Evolutionary conservation across 331 rosid genomes (phyloP).

Genomic region (Rhamnella rubrinervis): DNA sequence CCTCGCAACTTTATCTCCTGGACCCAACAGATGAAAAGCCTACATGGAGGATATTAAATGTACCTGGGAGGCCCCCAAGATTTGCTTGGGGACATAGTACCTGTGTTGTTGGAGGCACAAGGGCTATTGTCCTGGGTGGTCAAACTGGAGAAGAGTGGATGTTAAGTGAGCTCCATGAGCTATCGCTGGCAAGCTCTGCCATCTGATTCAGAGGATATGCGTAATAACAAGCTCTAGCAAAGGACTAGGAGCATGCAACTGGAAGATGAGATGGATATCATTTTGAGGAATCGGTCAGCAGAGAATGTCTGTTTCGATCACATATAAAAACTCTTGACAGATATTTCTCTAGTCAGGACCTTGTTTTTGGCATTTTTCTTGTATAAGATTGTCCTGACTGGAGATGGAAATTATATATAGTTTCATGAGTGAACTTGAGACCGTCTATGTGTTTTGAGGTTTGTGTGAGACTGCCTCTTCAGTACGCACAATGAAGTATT

Average conservation of each 20-base stretch:
- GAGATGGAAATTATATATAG: slow-evolving; percentile 20
- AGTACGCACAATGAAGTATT: slow-evolving; percentile 51
- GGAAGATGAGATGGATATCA: slow-evolving; percentile 24
- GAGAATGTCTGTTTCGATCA: slow-evolving; percentile 42
- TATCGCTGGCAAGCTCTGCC: slow-evolving; percentile 79
- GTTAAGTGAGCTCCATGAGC: slow-evolving; percentile 96
- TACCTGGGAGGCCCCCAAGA: slow-evolving; percentile 92
- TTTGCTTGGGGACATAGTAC: slow-evolving; percentile 99
- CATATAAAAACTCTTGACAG: slow-evolving; percentile 34
- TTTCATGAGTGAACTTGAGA: slow-evolving; percentile 38
- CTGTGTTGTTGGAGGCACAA: slow-evolving; percentile 97
- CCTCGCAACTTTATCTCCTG: slow-evolving; percentile 92
- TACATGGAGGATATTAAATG: slow-evolving; percentile 93
- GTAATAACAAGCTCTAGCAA: slow-evolving; percentile 33
- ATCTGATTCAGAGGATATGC: slow-evolving; percentile 37
- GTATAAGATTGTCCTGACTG: slow-evolving; percentile 48
- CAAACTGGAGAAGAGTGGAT: slow-evolving; percentile 99
- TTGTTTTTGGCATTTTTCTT: slow-evolving; percentile 38
- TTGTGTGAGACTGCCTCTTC: slow-evolving; percentile 56
- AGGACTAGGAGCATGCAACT: slow-evolving; percentile 24
- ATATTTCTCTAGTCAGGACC: slow-evolving; percentile 39
- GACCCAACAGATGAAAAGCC: slow-evolving; percentile 98
- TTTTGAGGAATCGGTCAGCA: slow-evolving; percentile 32
- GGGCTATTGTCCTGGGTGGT: slow-evolving; percentile 97
- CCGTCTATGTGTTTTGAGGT: slow-evolving; percentile 56